Evolutionary conservation across 495 filamentous ascomycete species (phyloP).

Genomic region (Chaetomidium leptoderma): DNA sequence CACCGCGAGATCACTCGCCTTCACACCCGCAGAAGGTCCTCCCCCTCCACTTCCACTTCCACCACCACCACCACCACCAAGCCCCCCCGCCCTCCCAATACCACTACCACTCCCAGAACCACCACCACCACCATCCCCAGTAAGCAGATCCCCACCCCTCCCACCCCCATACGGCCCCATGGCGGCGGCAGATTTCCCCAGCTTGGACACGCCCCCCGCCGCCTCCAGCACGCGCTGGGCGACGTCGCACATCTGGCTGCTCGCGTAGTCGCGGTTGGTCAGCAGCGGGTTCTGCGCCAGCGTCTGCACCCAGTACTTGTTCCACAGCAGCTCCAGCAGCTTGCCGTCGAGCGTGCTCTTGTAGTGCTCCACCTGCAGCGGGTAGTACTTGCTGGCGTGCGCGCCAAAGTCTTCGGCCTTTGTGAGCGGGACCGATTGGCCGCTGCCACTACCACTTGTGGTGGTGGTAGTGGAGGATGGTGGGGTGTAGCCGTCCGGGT

Average conservation of each 20-base stretch:
- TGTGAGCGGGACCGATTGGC: constrained; percentile 75
- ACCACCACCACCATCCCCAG: constrained; percentile 7
- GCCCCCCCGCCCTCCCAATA: neutral
- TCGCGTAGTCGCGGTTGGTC: constrained; percentile 88
- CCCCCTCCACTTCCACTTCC: neutral
- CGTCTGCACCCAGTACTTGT: constrained; percentile 99
- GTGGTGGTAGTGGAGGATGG: constrained; percentile 30
- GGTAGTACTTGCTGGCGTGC: constrained; percentile 83
- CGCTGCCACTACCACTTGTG: constrained; percentile 40
- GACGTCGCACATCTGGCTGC: constrained; percentile 87
- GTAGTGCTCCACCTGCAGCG: constrained; percentile 86
- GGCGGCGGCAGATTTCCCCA: constrained; percentile 12
- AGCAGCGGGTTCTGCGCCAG: constrained; percentile 93
- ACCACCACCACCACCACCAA: constrained; percentile 9
- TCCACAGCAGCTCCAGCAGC: constrained; percentile 87
- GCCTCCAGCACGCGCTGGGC: constrained; percentile 71
- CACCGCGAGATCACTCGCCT: constrained; percentile 54
- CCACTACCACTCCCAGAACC: neutral
- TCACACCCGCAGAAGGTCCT: constrained; percentile 3
- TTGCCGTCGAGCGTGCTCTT: constrained; percentile 84
- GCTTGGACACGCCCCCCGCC: constrained; percentile 45
- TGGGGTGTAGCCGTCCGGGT: constrained; percentile 66
- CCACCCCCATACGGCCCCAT: neutral
- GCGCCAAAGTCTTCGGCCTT: constrained; percentile 98
- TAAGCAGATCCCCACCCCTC: constrained; percentile 16